Conservation (phyloP, 1,284 basidiomycete species). For the Tremellales sp. region DNA sequence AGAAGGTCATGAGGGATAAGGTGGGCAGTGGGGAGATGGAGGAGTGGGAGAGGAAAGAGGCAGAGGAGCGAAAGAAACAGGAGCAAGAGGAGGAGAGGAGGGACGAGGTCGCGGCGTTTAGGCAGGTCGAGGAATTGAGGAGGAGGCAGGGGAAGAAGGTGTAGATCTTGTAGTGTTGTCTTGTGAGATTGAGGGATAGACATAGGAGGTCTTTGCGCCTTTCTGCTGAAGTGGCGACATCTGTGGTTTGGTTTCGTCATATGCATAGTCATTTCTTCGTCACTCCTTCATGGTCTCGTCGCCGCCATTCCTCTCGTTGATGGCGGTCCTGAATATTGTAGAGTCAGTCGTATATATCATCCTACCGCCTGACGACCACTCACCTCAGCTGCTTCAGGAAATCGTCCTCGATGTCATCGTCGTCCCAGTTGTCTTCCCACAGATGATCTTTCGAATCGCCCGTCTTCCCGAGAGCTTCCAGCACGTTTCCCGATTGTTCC, state of each 20-base stretch:
- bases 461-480: conserved; percentile 35
- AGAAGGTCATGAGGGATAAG: conserved; percentile 28
- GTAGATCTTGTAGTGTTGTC: background rate
- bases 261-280: conserved; percentile 3
- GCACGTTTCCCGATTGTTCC: conserved; percentile 33
- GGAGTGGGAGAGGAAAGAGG: conserved; percentile 23
- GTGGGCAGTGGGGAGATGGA: conserved; percentile 25
- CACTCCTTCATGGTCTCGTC: conserved; percentile 46
- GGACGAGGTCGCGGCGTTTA: conserved; percentile 42
- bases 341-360: background rate
- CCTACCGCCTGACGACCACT: no score
- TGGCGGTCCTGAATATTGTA: conserved; percentile 30
- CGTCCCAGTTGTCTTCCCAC: conserved; percentile 99
- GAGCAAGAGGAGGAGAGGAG: conserved; percentile 24
- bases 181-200: no score
- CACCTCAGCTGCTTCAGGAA: conserved; percentile 93
- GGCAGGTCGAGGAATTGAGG: conserved; percentile 40
- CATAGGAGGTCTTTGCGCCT: no score
- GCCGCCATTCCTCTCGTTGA: conserved; percentile 36
- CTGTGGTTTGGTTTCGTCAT: background rate
- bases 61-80: conserved; percentile 15
- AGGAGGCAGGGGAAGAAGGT: conserved; percentile 22
- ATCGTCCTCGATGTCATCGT: conserved; percentile 96
- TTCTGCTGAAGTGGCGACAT: no score
- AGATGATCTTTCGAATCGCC: conserved; percentile 54